Evolutionary conservation across 257 asterid genomes (phyloP).

Genomic region (Fraxinus cuspidata): DNA sequence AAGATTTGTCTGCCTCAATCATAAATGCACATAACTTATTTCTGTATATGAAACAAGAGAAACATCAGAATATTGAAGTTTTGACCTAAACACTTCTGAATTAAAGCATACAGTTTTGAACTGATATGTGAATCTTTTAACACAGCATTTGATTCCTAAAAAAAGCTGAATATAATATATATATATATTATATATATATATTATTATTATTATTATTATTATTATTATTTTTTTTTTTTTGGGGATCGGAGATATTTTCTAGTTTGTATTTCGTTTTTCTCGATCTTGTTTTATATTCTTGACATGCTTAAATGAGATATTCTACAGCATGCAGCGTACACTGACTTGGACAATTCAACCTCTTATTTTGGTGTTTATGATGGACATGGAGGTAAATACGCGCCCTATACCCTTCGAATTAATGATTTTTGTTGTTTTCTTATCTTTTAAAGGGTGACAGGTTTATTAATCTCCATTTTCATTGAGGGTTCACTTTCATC

Average conservation of each 20-base stretch:
- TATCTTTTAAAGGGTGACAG: background rate
- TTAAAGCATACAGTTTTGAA: background rate
- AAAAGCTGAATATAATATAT: conserved; percentile 9
- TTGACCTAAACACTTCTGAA: conserved; percentile 16
- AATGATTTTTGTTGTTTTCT: background rate
- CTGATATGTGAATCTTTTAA: background rate
- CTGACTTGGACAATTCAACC: conserved; percentile 71
- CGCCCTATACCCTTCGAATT: conserved; percentile 23
- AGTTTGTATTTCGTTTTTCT: conserved; percentile 3
- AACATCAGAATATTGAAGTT: conserved; percentile 10
- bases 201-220: no score
- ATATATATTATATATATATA: no score
- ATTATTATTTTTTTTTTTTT: conserved; percentile 23
- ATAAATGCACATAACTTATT: conserved; percentile 10
- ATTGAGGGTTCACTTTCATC: conserved; percentile 5
- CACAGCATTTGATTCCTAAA: conserved; percentile 16
- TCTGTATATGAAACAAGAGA: background rate
- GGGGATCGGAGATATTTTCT: background rate
- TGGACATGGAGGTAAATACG: conserved; percentile 95
- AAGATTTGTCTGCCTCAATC: conserved; percentile 11
- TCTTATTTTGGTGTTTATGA: conserved; percentile 98
- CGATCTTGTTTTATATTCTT: conserved; percentile 14
- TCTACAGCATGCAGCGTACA: conserved; percentile 87
- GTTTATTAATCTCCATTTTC: conserved; percentile 2
- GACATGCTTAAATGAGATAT: conserved; percentile 36